A percentile compares a stretch with the other conserved stretches of the same genome.
Evolutionary conservation across 2,329 filamentous ascomycete genomes (phyloP).

Genomic region (Fusarium nygamai): DNA sequence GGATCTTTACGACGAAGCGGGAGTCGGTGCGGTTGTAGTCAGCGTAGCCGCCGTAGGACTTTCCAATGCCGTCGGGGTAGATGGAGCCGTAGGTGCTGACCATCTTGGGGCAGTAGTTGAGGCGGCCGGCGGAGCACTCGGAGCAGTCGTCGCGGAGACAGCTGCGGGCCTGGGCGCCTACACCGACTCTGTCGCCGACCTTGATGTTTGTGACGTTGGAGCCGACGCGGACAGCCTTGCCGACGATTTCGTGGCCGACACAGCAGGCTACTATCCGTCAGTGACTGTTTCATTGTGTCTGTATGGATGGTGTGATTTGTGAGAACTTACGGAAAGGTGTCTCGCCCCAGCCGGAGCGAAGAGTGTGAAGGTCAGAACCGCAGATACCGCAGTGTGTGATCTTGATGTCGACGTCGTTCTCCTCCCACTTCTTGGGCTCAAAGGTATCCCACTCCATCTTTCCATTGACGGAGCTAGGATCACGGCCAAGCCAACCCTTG

Average conservation of each 20-base stretch:
- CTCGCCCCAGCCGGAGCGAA: conserved; percentile 61
- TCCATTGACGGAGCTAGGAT: conserved; percentile 53
- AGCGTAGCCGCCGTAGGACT: conserved; percentile 59
- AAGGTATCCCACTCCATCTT: conserved; percentile 65
- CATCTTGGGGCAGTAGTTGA: conserved; percentile 53
- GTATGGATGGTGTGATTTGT: not conserved
- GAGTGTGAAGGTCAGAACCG: conserved; percentile 67
- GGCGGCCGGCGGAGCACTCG: conserved; percentile 53
- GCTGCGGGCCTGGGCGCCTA: conserved; percentile 67
- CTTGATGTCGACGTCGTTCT: conserved; percentile 71
- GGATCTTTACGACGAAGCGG: conserved; percentile 60
- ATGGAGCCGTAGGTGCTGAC: conserved; percentile 63
- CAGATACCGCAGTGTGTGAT: conserved; percentile 73
- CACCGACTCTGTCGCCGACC: conserved; percentile 70
- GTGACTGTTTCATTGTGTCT: not conserved
- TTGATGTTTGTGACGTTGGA: conserved; percentile 59
- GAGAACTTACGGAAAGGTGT: conserved; percentile 51
- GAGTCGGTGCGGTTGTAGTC: conserved; percentile 46
- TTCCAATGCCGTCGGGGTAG: conserved; percentile 57
- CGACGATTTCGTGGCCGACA: conserved; percentile 74
- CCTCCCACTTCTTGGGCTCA: conserved; percentile 70
- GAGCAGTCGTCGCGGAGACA: conserved; percentile 58
- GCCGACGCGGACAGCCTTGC: conserved; percentile 64
- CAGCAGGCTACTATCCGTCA: conserved; percentile 54
- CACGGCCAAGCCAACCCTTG: conserved; percentile 61